A percentile compares a stretch with the other conserved stretches of the same genome.
Conservation (phyloP, 495 filamentous ascomycete genomes). For the Neurospora sp. region DNA sequence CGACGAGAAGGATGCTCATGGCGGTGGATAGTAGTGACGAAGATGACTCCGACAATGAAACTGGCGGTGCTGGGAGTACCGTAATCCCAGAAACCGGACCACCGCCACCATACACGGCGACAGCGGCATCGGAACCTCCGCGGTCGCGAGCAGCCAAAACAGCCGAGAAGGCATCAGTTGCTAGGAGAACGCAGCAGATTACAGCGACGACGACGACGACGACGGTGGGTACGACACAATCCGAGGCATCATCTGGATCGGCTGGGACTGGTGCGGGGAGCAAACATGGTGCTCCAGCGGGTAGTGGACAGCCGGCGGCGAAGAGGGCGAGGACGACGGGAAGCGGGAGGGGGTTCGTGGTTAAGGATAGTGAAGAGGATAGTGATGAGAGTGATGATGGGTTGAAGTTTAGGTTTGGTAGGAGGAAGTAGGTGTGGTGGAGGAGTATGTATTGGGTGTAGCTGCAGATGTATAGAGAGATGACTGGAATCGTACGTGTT, state of each 20-base stretch:
- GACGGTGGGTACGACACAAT: neutral
- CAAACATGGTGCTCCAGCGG: constrained; percentile 29
- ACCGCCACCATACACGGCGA: neutral
- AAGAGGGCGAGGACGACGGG: constrained; percentile 30
- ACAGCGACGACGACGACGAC: neutral
- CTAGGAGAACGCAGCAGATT: neutral
- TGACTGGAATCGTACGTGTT: neutral
- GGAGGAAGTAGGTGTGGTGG: constrained; percentile 7
- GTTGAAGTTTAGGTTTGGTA: constrained; percentile 40
- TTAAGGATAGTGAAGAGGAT: constrained; percentile 26
- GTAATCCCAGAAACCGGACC: no score
- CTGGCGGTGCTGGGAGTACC: no score
- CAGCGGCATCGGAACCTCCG: constrained; percentile 8
- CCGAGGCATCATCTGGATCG: neutral
- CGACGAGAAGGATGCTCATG: constrained; percentile 11
- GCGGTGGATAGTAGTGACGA: constrained; percentile 32
- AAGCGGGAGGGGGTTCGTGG: constrained; percentile 7
- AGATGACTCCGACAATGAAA: constrained; percentile 11
- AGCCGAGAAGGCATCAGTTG: constrained; percentile 15
- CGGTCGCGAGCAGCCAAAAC: constrained; percentile 19
- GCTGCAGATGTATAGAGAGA: neutral
- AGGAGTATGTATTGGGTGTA: neutral
- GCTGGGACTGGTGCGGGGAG: constrained; percentile 11
- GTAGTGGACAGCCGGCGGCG: constrained; percentile 22
- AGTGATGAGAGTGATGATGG: constrained; percentile 43